phyloP scores from a whole-genome alignment of 306 rosid species.

The Citrullus mucosospermus region DNA sequence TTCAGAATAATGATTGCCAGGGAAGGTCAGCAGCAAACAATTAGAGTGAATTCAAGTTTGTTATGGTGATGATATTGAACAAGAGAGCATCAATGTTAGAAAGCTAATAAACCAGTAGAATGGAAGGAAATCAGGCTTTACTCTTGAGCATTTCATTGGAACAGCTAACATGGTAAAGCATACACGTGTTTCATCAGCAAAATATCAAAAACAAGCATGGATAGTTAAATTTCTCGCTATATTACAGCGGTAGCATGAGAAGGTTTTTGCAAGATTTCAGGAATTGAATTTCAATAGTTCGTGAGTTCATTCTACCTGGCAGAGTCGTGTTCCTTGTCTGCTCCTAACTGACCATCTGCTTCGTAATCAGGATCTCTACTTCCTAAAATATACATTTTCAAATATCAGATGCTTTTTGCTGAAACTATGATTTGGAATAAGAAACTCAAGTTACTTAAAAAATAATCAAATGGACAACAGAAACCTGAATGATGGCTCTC shows the following conservation, averaged over 20 bases:
- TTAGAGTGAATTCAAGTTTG: not conserved
- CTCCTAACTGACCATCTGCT: not conserved
- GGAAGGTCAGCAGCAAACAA: not conserved
- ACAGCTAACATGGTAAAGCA: not conserved
- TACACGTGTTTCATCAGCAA: not conserved
- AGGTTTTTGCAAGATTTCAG: not conserved
- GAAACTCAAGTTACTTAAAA: not conserved
- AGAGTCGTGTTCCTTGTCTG: constrained; percentile 40
- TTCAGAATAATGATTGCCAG: not conserved
- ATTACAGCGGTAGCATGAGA: not conserved
- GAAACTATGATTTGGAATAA: not conserved
- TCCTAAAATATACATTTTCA: constrained; percentile 18
- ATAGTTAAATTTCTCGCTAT: not conserved
- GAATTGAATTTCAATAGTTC: not conserved
- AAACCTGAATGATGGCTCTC: constrained; percentile 22
- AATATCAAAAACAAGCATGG: not conserved
- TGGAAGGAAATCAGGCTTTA: not conserved
- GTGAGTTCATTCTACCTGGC: constrained; percentile 31
- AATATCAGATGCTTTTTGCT: not conserved
- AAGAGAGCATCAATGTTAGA: not conserved
- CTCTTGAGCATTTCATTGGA: not conserved
- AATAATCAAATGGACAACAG: constrained; percentile 24
- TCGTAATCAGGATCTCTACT: not conserved
- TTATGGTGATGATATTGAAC: not conserved
- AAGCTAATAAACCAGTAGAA: not conserved